phyloP scores from a whole-genome alignment of 1,139 yeast genomes.

The Diutina mesorugosa region DNA sequence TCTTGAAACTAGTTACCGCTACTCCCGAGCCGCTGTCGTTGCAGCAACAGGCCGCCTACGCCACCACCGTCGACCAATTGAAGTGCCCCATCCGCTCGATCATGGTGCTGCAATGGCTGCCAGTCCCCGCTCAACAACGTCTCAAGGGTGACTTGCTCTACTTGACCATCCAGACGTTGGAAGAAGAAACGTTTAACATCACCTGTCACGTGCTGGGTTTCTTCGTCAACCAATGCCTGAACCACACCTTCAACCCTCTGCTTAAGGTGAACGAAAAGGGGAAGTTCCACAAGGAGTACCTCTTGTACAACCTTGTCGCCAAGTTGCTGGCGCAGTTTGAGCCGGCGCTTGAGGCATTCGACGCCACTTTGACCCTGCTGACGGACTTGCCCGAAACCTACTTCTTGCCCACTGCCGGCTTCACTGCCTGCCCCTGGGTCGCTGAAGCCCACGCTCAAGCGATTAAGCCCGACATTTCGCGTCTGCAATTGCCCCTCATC shows the following conservation, averaged over 20 bases:
- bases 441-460: constrained; percentile 17
- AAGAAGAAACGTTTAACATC: constrained; percentile 65
- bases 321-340: constrained; percentile 41
- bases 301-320: constrained; percentile 41
- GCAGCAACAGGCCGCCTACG: neutral
- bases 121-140: constrained; percentile 57
- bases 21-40: neutral
- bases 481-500: constrained; percentile 45
- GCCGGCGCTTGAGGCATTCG: constrained; percentile 25
- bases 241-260: constrained; percentile 57
- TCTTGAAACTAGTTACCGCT: constrained; percentile 5
- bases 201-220: constrained; percentile 75
- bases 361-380: constrained; percentile 14
- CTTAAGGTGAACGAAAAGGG: constrained; percentile 30
- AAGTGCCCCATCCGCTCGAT: constrained; percentile 39
- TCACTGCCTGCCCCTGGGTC: constrained; percentile 69
- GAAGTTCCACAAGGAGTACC: constrained; percentile 23
- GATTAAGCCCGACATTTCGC: constrained; percentile 42
- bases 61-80: constrained; percentile 6
- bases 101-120: constrained; percentile 74
- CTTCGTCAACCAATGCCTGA: constrained; percentile 57
- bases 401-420: constrained; percentile 46
- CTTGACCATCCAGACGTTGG: constrained; percentile 62
- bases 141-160: constrained; percentile 72
- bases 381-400: constrained; percentile 45